These are phyloP conservation scores for Scenedesmus sp. DNA, from an alignment of 163 green algal species.

Conservation along the genomic window DNA sequence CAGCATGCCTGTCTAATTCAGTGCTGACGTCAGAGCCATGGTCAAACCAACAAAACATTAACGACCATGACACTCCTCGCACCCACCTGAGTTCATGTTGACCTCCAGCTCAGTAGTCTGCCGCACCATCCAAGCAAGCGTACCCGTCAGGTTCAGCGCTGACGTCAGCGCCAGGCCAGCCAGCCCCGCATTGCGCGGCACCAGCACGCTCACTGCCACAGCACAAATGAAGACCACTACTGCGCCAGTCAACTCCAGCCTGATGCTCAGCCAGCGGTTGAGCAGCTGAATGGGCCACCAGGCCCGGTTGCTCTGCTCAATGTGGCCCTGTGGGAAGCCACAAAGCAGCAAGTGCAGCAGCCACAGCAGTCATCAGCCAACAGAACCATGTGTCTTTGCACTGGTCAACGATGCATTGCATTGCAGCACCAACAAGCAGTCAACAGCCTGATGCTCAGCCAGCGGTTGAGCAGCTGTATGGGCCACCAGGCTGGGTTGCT, in stretches of 20 bases:
- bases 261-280: conserved; percentile 95
- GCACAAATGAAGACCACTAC: conserved; percentile 77
- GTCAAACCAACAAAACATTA: no score
- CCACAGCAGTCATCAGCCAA: neutral
- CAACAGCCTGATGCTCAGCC: conserved; percentile 89
- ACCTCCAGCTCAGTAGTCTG: conserved; percentile 91
- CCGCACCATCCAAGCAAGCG: conserved; percentile 89
- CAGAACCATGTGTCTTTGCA: neutral
- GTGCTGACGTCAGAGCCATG: no score
- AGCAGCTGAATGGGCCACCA: conserved; percentile 83
- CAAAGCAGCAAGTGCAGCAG: conserved; percentile 33
- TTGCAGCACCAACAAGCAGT: no score
- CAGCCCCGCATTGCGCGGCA: conserved; percentile 77
- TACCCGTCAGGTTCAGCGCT: conserved; percentile 82
- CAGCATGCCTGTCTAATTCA: no score
- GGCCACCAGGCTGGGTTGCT: conserved; percentile 77
- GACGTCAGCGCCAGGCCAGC: conserved; percentile 85
- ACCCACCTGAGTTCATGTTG: conserved; percentile 66
- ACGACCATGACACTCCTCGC: no score
- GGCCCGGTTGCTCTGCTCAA: conserved; percentile 70
- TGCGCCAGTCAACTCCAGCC: conserved; percentile 90
- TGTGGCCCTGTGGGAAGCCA: conserved; percentile 52
- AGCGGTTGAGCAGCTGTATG: conserved; percentile 91
- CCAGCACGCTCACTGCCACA: conserved; percentile 74
- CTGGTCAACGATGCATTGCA: neutral